These are phyloP conservation scores for Cladophialophora immunda DNA, from an alignment of 2,329 filamentous ascomycete genomes.

Conservation along the genomic window DNA sequence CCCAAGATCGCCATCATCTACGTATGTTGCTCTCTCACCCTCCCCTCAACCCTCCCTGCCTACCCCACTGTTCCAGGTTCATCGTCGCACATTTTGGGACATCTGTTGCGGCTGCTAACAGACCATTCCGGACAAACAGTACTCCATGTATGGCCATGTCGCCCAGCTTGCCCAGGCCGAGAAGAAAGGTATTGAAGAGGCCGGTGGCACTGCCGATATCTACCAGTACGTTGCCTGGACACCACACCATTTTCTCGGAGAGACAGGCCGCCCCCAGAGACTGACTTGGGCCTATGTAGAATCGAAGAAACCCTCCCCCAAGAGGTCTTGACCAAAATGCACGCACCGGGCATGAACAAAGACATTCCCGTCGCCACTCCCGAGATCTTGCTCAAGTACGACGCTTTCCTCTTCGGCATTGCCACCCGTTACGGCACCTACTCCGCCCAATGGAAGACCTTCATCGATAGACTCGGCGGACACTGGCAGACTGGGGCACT, in stretches of 20 bases:
- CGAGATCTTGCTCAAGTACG: conserved; percentile 74
- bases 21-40: conserved; percentile 63
- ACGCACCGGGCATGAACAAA: conserved; percentile 77
- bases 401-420: conserved; percentile 91
- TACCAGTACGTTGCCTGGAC: conserved; percentile 71
- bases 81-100: neutral
- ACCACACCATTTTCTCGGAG: neutral
- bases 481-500: conserved; percentile 82
- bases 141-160: conserved; percentile 95
- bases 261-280: neutral
- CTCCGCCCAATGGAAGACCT: conserved; percentile 88
- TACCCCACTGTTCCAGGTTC: neutral
- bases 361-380: conserved; percentile 71
- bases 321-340: conserved; percentile 88
- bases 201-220: conserved; percentile 81
- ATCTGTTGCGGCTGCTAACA: conserved; percentile 13
- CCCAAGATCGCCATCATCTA: conserved; percentile 92
- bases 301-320: conserved; percentile 84
- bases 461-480: conserved; percentile 86
- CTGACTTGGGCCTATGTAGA: conserved; percentile 51
- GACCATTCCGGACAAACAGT: conserved; percentile 60
- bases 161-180: conserved; percentile 84
- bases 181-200: conserved; percentile 86
- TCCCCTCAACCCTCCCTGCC: neutral
- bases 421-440: conserved; percentile 98